Conservation (phyloP, 495 filamentous ascomycete species). For the Trichoderma erinaceum region DNA sequence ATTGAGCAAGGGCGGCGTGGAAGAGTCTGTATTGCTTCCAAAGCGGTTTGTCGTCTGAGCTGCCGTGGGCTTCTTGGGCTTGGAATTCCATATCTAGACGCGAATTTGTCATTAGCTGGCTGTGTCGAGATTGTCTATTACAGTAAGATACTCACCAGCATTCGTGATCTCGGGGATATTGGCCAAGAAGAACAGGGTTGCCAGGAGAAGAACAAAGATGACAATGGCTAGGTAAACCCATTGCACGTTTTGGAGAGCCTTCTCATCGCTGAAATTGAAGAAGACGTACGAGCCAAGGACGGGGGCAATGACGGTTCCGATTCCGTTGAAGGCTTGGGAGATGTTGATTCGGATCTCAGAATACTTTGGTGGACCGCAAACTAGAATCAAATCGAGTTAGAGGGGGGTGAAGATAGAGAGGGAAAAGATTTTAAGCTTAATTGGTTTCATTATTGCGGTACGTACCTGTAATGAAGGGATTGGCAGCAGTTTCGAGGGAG, state of each 20-base stretch:
- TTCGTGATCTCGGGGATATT: conserved; percentile 68
- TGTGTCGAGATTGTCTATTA: too few species aligned
- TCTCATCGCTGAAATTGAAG: conserved; percentile 51
- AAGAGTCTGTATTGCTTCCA: conserved; percentile 61
- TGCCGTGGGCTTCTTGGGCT: conserved; percentile 40
- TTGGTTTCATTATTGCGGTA: background rate
- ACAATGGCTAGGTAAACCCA: conserved; percentile 73
- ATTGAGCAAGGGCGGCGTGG: conserved; percentile 59
- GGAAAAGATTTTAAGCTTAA: background rate
- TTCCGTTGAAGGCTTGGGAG: conserved; percentile 61
- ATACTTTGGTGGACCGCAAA: conserved; percentile 62
- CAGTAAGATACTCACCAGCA: conserved; percentile 52
- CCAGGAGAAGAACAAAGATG: conserved; percentile 59
- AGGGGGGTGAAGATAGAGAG: background rate
- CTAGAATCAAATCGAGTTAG: conserved; percentile 24
- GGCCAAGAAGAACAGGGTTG: conserved; percentile 57
- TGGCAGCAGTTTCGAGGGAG: conserved; percentile 67
- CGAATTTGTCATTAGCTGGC: background rate
- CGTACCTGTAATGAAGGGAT: conserved; percentile 41
- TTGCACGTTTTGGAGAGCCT: conserved; percentile 55
- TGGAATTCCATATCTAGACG: conserved; percentile 19
- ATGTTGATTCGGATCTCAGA: conserved; percentile 65
- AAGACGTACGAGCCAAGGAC: conserved; percentile 62
- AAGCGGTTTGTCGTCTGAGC: conserved; percentile 46
- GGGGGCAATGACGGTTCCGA: conserved; percentile 57